Evolutionary conservation across 2,329 filamentous ascomycete species (phyloP), one percentile per base, ranked within the genome.

Genomic region (Elsinoe perseae): DNA sequence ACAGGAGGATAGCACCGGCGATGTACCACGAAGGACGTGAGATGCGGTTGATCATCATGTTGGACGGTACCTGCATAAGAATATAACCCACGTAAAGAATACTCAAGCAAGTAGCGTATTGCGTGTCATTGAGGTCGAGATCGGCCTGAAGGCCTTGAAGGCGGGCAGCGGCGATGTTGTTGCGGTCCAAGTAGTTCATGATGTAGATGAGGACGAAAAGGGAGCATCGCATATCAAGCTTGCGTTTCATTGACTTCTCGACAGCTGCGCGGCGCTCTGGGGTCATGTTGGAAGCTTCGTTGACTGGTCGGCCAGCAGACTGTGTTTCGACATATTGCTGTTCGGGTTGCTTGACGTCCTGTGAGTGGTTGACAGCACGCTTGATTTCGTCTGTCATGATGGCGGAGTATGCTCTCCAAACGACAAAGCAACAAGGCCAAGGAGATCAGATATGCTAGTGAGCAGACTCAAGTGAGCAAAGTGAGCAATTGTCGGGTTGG

Each of bases 201-300:
- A 89, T 87, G 65, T 89, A 89, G 73, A 89, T 86, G 61, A 89
- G 68, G 48, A 89, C 80, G 57, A 89, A 74, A 70, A 83, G 83
- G 0, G 85, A 73, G 68, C 89, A 58, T 53, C 85, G 78, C 18
- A 77, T 63, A 65, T 90, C 87, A 56, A 90, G 82, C 72, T 89
- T 90, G 62, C 82, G 79, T 66, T 83, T 79, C 64, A 90, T 72
- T 18, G 70, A 75, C 53, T 69, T 73, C 64, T 87, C 84, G 25
- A 52, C 48, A 18, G 48, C 48, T 12, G 48, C 48, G 48, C 48
- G 48, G 30, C 30, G 48, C 28, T 52, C 48, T 14, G 48, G 48
- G n/a, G 27, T 34, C 48, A 52, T 52, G 8, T 27, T 52, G 18
- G 48, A 52, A 21, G 48, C 48, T 27, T 16, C 28, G 16, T 52